Base-by-base conservation (phyloP, 2,329 filamentous ascomycete genomes). In the Fusarium sp. region DNA sequence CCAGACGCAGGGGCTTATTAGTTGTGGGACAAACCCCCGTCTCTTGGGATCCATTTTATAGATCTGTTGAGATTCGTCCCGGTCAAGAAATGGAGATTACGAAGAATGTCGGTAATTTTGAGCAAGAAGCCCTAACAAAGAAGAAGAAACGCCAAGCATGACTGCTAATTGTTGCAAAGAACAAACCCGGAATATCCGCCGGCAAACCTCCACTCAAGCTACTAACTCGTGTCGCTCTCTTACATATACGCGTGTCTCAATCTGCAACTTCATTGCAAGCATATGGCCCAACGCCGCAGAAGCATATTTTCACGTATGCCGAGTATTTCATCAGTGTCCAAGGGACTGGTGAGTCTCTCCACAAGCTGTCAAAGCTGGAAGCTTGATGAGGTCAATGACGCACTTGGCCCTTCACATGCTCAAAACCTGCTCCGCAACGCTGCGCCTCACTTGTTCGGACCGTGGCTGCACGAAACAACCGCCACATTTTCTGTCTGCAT, bases 1-100 rank as follows among this genome's bases (percentile, higher is more conserved):
- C 72, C 55, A 52, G 71, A 77, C 45, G 73, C 75, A 77, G 75
- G 75, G 75, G 75, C 72, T 77, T 57, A 76, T 76, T 76, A 76
- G 45, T 55, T 72, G 75, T 77, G 75, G 75, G 70, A 77, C 71
- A 60, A 50, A 36, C 60, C 68, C 61, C 66, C 57, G 62, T 75
- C 65, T 65, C 60, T 62, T 58, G 42, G 71, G 56, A 67, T 61
- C 74, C 61, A 61, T 62, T 50, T 46, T 42, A 64, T 49, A 76
- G 69, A 74, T 67, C 73, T 71, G 66, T 59, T 62, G 62, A 73
- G 74, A 76, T 74, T 66, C 60, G 53, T 68, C 67, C 47, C 46
- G 27, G 27, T 27, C 27, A 27, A 27, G 27, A 27, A 27, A 27
- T 27, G 27, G 27, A 27, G 53, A 63, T 63, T 52, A 38, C 22